These are phyloP conservation scores for Cardamine chenopodiifolia DNA, from an alignment of 345 rosid genomes.

Conservation along the genomic window DNA sequence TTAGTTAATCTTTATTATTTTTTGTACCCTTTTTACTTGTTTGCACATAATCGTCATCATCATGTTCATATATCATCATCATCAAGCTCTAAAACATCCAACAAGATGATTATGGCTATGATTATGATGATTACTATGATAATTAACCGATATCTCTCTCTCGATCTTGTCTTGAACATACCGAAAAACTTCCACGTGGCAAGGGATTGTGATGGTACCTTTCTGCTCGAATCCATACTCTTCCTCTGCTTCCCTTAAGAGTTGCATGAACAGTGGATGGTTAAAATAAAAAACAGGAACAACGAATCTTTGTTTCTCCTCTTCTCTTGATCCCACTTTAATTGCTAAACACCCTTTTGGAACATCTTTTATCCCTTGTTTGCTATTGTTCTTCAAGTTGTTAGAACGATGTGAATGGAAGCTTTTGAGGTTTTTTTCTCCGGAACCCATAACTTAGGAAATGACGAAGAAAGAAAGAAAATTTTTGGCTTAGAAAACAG, in stretches of 20 bases:
- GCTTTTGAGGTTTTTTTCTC: slow-evolving; percentile 32
- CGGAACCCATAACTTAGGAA: slow-evolving; percentile 27
- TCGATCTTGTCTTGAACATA: slow-evolving; percentile 56
- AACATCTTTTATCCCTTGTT: slow-evolving; percentile 46
- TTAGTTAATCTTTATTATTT: too few species aligned
- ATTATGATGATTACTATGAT: slow-evolving; percentile 42
- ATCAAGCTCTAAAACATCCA: slow-evolving; percentile 72
- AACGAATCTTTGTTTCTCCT: slow-evolving; percentile 54
- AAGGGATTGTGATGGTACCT: slow-evolving; percentile 65
- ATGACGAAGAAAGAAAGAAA: slow-evolving; percentile 7
- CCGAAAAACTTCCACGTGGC: slow-evolving; percentile 61
- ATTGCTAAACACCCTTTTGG: slow-evolving; percentile 67
- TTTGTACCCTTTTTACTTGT: slow-evolving; percentile 13
- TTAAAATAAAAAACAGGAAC: slow-evolving; percentile 59
- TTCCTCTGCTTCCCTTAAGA: slow-evolving; percentile 57
- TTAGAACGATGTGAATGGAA: slow-evolving; percentile 24
- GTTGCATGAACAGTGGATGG: slow-evolving; percentile 64
- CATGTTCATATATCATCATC: slow-evolving; percentile 7
- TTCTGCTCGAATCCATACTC: slow-evolving; percentile 69
- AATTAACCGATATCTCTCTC: slow-evolving; percentile 51
- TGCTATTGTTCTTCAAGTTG: slow-evolving; percentile 30
- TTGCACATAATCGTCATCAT: slow-evolving; percentile 1
- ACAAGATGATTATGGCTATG: slow-evolving; percentile 39
- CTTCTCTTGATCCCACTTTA: slow-evolving; percentile 55
- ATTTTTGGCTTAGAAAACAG: slow-evolving; percentile 25